A percentile compares a stretch with the other conserved stretches of the same genome.
Conservation (phyloP, 768 basidiomycete genomes). For the Rhizopogon rudus region DNA sequence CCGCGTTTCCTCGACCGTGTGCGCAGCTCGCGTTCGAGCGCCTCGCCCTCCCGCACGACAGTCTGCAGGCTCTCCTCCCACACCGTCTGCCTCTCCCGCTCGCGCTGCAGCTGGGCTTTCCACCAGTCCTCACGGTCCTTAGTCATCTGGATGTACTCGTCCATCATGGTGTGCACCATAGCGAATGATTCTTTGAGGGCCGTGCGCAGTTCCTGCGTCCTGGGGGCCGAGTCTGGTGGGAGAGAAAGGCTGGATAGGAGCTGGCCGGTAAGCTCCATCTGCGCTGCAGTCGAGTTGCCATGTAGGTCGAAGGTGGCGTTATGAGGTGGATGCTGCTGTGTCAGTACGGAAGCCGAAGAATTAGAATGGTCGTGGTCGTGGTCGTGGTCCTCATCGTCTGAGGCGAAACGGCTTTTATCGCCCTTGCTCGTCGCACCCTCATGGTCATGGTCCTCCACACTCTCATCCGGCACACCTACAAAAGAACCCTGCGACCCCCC, state of each 20-base stretch:
- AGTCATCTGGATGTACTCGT: conserved; percentile 65
- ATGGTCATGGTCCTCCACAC: conserved; percentile 1
- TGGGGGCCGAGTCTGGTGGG: conserved; percentile 23
- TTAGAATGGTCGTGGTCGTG: conserved; percentile 31
- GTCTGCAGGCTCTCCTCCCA: conserved; percentile 91
- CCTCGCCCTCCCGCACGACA: conserved; percentile 83
- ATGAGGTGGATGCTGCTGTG: conserved; percentile 47
- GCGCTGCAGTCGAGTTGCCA: conserved; percentile 64
- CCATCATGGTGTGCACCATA: conserved; percentile 53
- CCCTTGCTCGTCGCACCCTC: neutral
- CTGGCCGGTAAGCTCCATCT: conserved; percentile 72
- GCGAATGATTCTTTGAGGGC: conserved; percentile 59
- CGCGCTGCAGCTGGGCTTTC: conserved; percentile 56
- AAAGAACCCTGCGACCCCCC: conserved; percentile 20
- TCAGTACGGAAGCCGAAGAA: conserved; percentile 40
- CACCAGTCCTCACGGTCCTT: conserved; percentile 82
- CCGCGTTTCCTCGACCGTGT: conserved; percentile 53
- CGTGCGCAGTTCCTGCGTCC: conserved; percentile 31
- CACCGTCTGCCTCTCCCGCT: conserved; percentile 56
- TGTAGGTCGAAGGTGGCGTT: conserved; percentile 56
- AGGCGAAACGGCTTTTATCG: neutral
- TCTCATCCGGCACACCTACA: conserved; percentile 17
- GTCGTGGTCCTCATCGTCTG: neutral
- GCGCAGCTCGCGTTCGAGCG: conserved; percentile 74
- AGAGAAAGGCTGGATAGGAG: conserved; percentile 48